Conservation (phyloP, 306 rosid genomes). For the Rosa rugosa region DNA sequence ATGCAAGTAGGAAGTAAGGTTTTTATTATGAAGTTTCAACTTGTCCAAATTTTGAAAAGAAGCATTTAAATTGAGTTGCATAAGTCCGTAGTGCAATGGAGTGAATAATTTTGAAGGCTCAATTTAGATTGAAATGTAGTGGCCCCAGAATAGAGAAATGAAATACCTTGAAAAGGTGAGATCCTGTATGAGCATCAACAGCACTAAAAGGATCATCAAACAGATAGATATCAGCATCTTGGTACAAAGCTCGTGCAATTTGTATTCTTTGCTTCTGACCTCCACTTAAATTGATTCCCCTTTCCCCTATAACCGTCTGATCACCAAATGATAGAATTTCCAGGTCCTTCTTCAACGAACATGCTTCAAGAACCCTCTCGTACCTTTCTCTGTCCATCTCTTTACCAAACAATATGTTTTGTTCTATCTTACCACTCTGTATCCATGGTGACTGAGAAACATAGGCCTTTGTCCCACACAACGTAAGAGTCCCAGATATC, state of each 20-base stretch:
- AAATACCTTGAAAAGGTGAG: slow-evolving; percentile 71
- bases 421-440: slow-evolving; percentile 81
- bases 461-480: slow-evolving; percentile 82
- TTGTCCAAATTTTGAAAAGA: neutral
- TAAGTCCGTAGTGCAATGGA: neutral
- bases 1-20: slow-evolving; percentile 6
- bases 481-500: slow-evolving; percentile 57
- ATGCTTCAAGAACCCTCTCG: slow-evolving; percentile 73
- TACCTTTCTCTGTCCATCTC: slow-evolving; percentile 71
- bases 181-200: slow-evolving; percentile 95
- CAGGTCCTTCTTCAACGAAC: slow-evolving; percentile 66
- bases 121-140: neutral
- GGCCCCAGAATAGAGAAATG: slow-evolving; percentile 10
- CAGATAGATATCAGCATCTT: slow-evolving; percentile 77
- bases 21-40: neutral
- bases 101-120: neutral
- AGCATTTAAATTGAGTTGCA: neutral
- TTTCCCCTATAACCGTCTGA: slow-evolving; percentile 81
- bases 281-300: slow-evolving; percentile 88
- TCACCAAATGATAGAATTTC: slow-evolving; percentile 76
- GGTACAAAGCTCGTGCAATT: slow-evolving; percentile 80
- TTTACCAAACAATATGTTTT: slow-evolving; percentile 70
- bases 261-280: slow-evolving; percentile 90
- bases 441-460: slow-evolving; percentile 94
- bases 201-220: slow-evolving; percentile 95